A percentile compares a stretch with the other conserved stretches of the same genome.
These are phyloP conservation scores for Imleria badia DNA, from an alignment of 768 basidiomycete species.

Conservation along the genomic window DNA sequence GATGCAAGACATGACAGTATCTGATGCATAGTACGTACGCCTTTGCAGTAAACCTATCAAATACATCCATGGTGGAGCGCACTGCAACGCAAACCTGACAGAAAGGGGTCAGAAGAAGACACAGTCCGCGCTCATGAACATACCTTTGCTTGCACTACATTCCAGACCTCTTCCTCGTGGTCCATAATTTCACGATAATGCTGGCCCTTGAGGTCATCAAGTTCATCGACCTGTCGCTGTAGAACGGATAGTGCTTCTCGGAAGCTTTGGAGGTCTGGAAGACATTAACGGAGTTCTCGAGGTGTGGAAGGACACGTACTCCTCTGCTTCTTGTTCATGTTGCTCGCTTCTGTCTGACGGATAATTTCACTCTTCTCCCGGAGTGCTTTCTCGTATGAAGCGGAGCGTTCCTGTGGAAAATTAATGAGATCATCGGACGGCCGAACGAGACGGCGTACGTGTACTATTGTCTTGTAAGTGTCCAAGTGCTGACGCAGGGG, in stretches of 20 bases:
- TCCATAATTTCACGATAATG: constrained; percentile 90
- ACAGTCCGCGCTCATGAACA: not conserved
- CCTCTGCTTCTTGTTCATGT: constrained; percentile 81
- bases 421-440: not conserved
- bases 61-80: constrained; percentile 89
- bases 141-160: constrained; percentile 84
- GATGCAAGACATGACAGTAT: constrained; percentile 4
- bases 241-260: constrained; percentile 77
- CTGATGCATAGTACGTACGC: constrained; percentile 52
- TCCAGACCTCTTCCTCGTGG: constrained; percentile 96
- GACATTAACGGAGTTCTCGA: constrained; percentile 6
- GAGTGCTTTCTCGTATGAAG: constrained; percentile 78
- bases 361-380: constrained; percentile 84
- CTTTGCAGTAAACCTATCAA: constrained; percentile 83
- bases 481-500: constrained; percentile 86
- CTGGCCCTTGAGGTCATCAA: constrained; percentile 79
- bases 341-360: constrained; percentile 79
- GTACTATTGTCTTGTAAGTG: constrained; percentile 69
- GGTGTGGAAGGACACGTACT: constrained; percentile 50
- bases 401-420: constrained; percentile 69
- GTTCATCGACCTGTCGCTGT: constrained; percentile 87
- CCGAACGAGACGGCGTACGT: constrained; percentile 42
- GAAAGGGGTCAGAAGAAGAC: constrained; percentile 15
- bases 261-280: constrained; percentile 84
- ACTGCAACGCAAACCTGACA: constrained; percentile 74